Evolutionary conservation across 2,329 filamentous ascomycete species (phyloP).

Genomic region (Fusarium guadeloupense): DNA sequence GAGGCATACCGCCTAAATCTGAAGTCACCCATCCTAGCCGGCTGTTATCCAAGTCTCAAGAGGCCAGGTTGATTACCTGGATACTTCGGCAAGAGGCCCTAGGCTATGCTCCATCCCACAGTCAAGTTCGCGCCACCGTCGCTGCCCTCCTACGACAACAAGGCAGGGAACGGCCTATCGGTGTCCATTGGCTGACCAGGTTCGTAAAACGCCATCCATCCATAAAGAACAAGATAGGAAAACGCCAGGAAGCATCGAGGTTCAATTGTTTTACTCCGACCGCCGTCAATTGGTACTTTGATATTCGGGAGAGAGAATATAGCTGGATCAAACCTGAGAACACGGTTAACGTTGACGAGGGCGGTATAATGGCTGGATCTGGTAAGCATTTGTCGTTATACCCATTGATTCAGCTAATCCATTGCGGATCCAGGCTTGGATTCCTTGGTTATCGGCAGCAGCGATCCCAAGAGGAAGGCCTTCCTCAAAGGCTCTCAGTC

Average conservation of each 20-base stretch:
- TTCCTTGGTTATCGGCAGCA: slow-evolving; percentile 9
- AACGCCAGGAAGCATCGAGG: slow-evolving; percentile 1
- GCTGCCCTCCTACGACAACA: background rate
- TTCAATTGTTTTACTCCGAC: slow-evolving; percentile 10
- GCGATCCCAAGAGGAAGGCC: slow-evolving; percentile 4
- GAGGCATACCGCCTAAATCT: too few relatives aligned
- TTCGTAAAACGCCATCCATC: background rate
- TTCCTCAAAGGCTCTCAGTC: slow-evolving; percentile 15
- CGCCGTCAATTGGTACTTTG: slow-evolving; percentile 13
- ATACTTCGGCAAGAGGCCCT: slow-evolving; percentile 7
- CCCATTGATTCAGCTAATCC: background rate
- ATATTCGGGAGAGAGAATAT: slow-evolving; percentile 2
- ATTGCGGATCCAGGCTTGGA: background rate
- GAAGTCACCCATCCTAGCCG: background rate
- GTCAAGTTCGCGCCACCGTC: slow-evolving; percentile 3
- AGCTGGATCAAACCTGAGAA: slow-evolving; percentile 12
- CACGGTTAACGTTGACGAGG: slow-evolving; percentile 6
- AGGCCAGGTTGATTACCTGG: slow-evolving; percentile 4
- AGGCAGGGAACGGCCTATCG: too few relatives aligned
- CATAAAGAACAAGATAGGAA: slow-evolving; percentile 3
- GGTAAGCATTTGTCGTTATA: background rate
- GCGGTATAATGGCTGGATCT: slow-evolving; percentile 8
- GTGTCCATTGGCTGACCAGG: too few relatives aligned
- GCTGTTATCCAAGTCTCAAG: slow-evolving; percentile 7
- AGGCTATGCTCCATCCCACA: slow-evolving; percentile 13